Base-by-base conservation (phyloP, 805 yeast species). In the Priceomyces medius region DNA sequence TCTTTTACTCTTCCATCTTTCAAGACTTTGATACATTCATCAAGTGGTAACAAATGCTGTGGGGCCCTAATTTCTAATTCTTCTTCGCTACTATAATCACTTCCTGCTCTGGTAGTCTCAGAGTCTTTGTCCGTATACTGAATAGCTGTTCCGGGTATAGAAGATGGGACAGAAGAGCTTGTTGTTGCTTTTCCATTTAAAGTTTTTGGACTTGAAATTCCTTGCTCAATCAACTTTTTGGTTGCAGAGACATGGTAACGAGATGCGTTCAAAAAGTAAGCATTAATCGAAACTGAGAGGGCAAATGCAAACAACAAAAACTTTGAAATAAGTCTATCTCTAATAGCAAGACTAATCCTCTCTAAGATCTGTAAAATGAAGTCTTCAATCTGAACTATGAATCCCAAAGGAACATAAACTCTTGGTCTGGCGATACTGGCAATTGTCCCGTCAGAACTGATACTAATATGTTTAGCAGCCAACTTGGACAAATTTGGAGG, bases 261-360 rank as follows among this genome's bases (percentile, higher is more conserved):
- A n/a, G 96, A 85, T 43, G 88, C 93, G 55, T 88, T 88, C 60
- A 91, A 76, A 50, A 93, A 74, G 62, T 90, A 91, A 38, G 85
- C 80, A 60, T 93, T 93, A 48, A 87, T 81, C 4, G 85, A 81
- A 41, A 88, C 77, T 49, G 95, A 85, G 48, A 87, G 67, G 19
- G 85, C 81, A 45, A 90, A 79, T 8, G 80, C 81, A 46, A 85
- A 73, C 34, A 90, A 76, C 39, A 89, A 71, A 47, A 82, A 77
- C 59, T 90, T 90, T 46, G 93, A 81, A 50, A 89, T 77, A 46
- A 88, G 68, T 41, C 83, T 85, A 61, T 90, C 97, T 53, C 85
- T 79, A 42, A 90, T 83, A 14, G 90, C 86, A 43, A 57, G 58
- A 45, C 88, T 81, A 47, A 89, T 61, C 37, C 71, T 71, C 31